Evolutionary conservation across 345 rosid species (phyloP).

Genomic region (Boechera divaricarpa): DNA sequence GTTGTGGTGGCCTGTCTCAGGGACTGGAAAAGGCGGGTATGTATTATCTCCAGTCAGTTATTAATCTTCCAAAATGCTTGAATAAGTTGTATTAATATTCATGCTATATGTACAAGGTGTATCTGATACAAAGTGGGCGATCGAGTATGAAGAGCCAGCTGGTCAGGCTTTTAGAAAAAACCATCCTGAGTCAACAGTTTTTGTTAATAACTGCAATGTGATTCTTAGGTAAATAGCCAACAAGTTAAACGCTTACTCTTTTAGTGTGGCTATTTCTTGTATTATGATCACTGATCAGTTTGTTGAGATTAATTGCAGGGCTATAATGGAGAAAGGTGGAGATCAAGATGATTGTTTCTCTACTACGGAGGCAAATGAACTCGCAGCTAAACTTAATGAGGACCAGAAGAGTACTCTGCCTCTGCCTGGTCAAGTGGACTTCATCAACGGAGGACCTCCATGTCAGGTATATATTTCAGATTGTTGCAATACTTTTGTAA

Average conservation of each 20-base stretch:
- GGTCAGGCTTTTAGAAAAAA: constrained; percentile 75
- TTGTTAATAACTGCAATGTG: constrained; percentile 84
- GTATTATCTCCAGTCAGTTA: constrained; percentile 1
- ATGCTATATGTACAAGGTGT: constrained; percentile 60
- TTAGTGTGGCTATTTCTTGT: constrained; percentile 8
- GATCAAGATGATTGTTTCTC: constrained; percentile 83
- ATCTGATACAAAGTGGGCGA: constrained; percentile 80
- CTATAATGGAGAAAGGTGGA: constrained; percentile 78
- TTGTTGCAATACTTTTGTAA: not conserved
- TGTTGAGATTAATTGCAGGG: constrained; percentile 53
- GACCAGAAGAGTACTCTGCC: constrained; percentile 49
- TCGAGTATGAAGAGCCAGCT: constrained; percentile 93
- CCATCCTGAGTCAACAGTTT: constrained; percentile 71
- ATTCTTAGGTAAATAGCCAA: constrained; percentile 58
- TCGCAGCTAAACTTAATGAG: constrained; percentile 51
- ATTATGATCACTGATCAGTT: not conserved
- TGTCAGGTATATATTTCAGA: constrained; percentile 65
- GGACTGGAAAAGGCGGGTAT: constrained; percentile 73
- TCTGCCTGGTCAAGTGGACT: constrained; percentile 78
- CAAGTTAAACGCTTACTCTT: constrained; percentile 12
- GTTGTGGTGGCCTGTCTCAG: constrained; percentile 85
- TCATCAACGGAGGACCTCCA: constrained; percentile 96
- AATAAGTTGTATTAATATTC: constrained; percentile 12
- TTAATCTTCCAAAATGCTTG: not conserved
- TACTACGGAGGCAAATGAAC: constrained; percentile 70